Evolutionary conservation across 306 rosid species (phyloP), one percentile per base, ranked within the genome.

Genomic region (Medicago ruthenica): DNA sequence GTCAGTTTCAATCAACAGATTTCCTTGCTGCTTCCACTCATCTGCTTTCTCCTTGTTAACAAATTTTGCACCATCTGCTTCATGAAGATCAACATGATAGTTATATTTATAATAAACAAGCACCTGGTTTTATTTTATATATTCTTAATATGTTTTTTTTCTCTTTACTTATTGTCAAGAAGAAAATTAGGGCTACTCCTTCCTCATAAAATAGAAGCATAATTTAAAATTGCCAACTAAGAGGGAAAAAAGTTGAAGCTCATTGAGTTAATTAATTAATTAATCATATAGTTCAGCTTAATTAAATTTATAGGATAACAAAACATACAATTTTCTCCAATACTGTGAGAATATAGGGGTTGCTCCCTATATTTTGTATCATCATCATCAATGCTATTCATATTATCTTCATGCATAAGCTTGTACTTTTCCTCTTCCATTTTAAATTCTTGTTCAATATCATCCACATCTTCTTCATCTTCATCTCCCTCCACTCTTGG

Each of bases 401-500:
- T 69, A 76, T 48, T 80, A 54, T 87, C 91, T 53, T 92, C 87
- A 40, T 65, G 70, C 51, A 8, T 65, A 65, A 40, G 70, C 70
- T 31, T 61, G 77, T 79, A 73, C 78, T 45, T 81, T 70, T 87
- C 91, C 51, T 92, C 88, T 10, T 83, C 90, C 34, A 84, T 81
- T 67, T 90, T 87, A 83, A 95, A 95, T 80, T 95, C 99, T 9
- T 95, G 93, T 70, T 95, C 99, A 67, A 95, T 92, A 77, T 95
- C 99, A 77, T 95, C 99, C 65, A 90, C 77, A 71, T 80, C 99
- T 77, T 95, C 97, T 84, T 95, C 99, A 21, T 95, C 99, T 0
- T 95, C 99, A 58, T 95, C 99, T 70, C 99, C 97, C 64, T 66
- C 89, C 36, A 95, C 99, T 79, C 99, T 89, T 4, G 99, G 97